A percentile compares a stretch with the other conserved stretches of the same genome.
These are phyloP conservation scores for Suillus clintonianus DNA, from an alignment of 768 basidiomycete genomes.

Conservation along the genomic window DNA sequence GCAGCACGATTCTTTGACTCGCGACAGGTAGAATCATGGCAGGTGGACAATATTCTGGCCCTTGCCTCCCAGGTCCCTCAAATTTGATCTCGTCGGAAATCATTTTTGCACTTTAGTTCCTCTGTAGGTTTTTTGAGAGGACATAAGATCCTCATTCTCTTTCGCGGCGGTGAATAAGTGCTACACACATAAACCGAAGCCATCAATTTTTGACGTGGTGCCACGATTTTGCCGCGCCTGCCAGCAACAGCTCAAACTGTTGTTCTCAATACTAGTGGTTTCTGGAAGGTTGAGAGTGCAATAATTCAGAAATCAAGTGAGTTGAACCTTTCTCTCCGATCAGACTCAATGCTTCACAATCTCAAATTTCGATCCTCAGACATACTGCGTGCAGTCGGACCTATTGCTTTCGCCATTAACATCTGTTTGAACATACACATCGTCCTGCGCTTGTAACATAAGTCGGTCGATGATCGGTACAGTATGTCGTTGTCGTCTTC, in stretches of 20 bases:
- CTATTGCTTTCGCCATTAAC: neutral
- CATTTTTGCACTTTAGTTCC: no score
- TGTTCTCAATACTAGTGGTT: neutral
- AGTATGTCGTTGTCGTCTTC: neutral
- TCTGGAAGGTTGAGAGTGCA: neutral
- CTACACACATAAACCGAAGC: neutral
- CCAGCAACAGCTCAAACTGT: neutral
- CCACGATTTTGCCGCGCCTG: neutral
- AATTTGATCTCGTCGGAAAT: no score
- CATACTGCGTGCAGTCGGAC: neutral
- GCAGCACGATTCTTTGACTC: neutral
- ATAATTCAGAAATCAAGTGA: neutral
- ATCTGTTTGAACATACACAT: neutral
- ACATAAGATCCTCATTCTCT: no score
- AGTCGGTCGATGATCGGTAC: constrained; percentile 1
- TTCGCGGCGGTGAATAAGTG: no score
- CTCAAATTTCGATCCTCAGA: neutral
- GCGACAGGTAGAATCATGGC: no score
- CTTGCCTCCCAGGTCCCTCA: no score
- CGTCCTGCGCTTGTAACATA: neutral
- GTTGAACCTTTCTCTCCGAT: neutral
- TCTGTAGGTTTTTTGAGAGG: no score
- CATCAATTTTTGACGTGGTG: neutral
- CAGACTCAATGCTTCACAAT: neutral
- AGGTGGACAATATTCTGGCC: no score